These are phyloP conservation scores for Xylaria polymorpha DNA, from an alignment of 2,329 filamentous ascomycete species.

Conservation along the genomic window DNA sequence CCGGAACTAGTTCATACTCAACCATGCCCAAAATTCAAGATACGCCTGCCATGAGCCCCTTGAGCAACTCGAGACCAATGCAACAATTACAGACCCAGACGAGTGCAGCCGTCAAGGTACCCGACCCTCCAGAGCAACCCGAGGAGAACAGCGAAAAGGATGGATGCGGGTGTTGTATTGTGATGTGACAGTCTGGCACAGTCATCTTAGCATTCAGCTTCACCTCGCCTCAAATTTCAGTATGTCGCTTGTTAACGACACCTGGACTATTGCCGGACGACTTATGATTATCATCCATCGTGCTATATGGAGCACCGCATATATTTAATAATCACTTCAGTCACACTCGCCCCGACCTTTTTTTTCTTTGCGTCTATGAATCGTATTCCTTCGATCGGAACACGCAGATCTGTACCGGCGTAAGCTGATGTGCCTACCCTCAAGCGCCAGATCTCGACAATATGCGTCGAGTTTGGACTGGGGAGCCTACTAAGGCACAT, in stretches of 20 bases:
- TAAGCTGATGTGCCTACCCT: constrained; percentile 18
- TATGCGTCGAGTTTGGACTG: constrained; percentile 19
- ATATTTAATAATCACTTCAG: constrained; percentile 39
- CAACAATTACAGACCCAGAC: constrained; percentile 60
- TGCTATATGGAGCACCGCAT: constrained; percentile 41
- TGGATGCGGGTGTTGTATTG: constrained; percentile 76
- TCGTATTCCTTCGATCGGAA: constrained; percentile 28
- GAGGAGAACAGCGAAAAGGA: constrained; percentile 66
- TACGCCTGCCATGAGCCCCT: constrained; percentile 53
- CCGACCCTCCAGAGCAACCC: constrained; percentile 62
- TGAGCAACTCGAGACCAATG: constrained; percentile 60
- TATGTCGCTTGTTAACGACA: constrained; percentile 20
- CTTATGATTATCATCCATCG: constrained; percentile 27
- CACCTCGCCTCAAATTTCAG: constrained; percentile 26
- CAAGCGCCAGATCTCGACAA: constrained; percentile 23
- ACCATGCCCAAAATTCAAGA: constrained; percentile 71
- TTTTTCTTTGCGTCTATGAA: constrained; percentile 41
- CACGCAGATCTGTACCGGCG: constrained; percentile 13
- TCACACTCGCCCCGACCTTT: constrained; percentile 33
- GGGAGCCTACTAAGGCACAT: constrained; percentile 12
- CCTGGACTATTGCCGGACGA: constrained; percentile 18
- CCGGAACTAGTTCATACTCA: constrained; percentile 66
- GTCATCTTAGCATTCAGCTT: constrained; percentile 29
- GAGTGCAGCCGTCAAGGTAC: constrained; percentile 57
- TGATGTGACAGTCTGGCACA: constrained; percentile 69